Conservation (phyloP, 106 monocot genomes). For the Acorus calamus region DNA sequence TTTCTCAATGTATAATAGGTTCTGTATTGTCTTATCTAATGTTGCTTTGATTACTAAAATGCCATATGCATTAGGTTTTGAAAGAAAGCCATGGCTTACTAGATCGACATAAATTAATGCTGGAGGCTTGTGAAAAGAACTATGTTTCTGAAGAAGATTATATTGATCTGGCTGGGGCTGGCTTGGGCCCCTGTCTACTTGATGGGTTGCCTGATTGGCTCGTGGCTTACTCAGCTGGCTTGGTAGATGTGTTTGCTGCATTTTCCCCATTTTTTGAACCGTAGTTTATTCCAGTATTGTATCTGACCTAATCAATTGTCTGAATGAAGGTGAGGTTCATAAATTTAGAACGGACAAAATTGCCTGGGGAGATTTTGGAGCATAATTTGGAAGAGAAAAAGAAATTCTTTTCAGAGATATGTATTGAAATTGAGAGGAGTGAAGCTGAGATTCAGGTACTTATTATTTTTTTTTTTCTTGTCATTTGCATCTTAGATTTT, state of each 20-base stretch:
- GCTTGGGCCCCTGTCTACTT: conserved; percentile 81
- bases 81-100: conserved; percentile 86
- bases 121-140: conserved; percentile 83
- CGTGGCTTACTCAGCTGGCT: conserved; percentile 76
- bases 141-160: conserved; percentile 83
- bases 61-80: conserved; percentile 44
- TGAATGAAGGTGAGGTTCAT: conserved; percentile 86
- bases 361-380: conserved; percentile 82
- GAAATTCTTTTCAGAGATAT: conserved; percentile 73
- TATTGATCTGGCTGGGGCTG: conserved; percentile 70
- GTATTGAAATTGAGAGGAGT: conserved; percentile 65
- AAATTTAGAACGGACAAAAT: conserved; percentile 78
- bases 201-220: conserved; percentile 90
- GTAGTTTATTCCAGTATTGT: neutral
- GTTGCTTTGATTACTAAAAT: neutral
- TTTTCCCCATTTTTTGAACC: neutral
- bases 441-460: conserved; percentile 87
- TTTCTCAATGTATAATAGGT: neutral
- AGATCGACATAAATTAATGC: conserved; percentile 80
- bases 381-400: conserved; percentile 92
- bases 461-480: conserved; percentile 1
- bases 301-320: too few relatives aligned
- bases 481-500: neutral
- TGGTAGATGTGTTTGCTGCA: conserved; percentile 41
- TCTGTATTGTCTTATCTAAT: neutral